A percentile compares a stretch with the other conserved stretches of the same genome.
phyloP scores from a whole-genome alignment of 2,329 filamentous ascomycete species.

The Cytospora piceicola region DNA sequence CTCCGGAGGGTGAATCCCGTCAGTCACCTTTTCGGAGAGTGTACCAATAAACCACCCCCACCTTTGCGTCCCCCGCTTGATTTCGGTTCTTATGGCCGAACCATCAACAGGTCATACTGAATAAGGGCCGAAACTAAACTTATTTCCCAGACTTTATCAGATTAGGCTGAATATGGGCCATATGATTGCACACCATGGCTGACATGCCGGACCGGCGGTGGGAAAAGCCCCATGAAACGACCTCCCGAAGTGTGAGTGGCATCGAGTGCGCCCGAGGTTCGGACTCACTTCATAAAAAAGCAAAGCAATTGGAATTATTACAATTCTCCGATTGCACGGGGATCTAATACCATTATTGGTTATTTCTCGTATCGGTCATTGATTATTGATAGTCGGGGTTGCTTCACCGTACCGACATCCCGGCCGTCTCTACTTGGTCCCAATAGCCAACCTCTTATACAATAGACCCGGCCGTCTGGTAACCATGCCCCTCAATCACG shows the following conservation, averaged over 20 bases:
- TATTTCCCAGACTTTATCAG: neutral
- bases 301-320: neutral
- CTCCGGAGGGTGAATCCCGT: neutral
- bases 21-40: neutral
- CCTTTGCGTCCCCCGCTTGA: neutral
- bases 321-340: neutral
- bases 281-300: no score
- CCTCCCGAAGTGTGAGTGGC: slow-evolving; percentile 5
- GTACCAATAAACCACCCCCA: neutral
- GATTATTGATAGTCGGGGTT: neutral
- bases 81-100: neutral
- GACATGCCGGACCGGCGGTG: no score
- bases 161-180: no score
- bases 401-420: slow-evolving; percentile 20
- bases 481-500: neutral
- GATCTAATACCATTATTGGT: neutral
- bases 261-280: neutral
- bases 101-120: neutral
- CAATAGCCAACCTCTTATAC: neutral
- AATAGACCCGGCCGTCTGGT: slow-evolving; percentile 19
- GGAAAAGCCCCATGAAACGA: neutral
- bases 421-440: neutral
- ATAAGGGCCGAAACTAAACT: neutral
- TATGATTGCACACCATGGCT: no score
- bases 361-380: neutral